These are phyloP conservation scores for Lagenaria siceraria DNA, from an alignment of 306 rosid genomes.

Conservation along the genomic window DNA sequence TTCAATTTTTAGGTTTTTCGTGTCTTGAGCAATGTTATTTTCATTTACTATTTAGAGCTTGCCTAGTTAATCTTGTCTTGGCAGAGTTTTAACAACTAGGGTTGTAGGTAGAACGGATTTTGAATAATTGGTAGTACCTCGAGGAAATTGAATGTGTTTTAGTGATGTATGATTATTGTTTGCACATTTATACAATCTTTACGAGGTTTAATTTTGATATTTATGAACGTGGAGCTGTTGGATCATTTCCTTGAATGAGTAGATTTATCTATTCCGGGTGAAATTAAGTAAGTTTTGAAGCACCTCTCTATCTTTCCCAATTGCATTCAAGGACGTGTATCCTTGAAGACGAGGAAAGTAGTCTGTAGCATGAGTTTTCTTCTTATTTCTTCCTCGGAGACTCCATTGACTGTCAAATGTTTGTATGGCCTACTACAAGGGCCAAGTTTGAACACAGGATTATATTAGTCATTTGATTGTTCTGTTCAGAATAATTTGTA, in stretches of 20 bases:
- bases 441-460: not conserved
- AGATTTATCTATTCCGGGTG: not conserved
- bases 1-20: slow-evolving; percentile 4
- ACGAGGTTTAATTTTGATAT: not conserved
- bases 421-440: not conserved
- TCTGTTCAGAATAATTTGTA: not conserved
- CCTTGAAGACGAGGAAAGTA: not conserved
- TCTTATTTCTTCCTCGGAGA: not conserved
- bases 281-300: not conserved
- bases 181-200: not conserved
- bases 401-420: not conserved
- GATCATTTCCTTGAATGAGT: not conserved
- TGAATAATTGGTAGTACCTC: not conserved
- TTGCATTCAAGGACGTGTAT: not conserved
- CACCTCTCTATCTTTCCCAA: not conserved
- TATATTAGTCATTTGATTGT: not conserved
- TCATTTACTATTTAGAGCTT: not conserved
- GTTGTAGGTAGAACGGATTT: not conserved
- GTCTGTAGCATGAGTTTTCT: not conserved
- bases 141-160: not conserved
- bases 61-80: not conserved
- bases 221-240: not conserved
- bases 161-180: not conserved
- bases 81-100: not conserved
- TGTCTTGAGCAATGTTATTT: not conserved